A percentile compares a stretch with the other conserved stretches of the same genome.
These are phyloP conservation scores for Heliamphora pulchella DNA, from an alignment of 179 eudicot species.

Conservation along the genomic window DNA sequence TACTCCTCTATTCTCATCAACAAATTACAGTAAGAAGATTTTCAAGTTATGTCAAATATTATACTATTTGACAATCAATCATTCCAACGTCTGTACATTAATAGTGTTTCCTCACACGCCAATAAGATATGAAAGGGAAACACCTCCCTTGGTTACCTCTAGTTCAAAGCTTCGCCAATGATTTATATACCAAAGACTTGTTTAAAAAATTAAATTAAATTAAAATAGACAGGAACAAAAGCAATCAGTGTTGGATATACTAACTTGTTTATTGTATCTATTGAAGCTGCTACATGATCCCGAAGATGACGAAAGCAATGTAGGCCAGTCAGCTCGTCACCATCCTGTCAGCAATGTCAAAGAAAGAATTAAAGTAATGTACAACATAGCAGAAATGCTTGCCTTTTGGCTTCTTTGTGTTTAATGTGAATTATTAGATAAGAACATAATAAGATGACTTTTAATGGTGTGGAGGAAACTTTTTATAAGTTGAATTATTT, in stretches of 20 bases:
- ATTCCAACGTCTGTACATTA: neutral
- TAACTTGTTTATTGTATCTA: slow-evolving; percentile 84
- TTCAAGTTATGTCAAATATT: neutral
- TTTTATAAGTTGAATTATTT: neutral
- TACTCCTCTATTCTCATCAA: neutral
- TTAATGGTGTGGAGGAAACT: neutral
- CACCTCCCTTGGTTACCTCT: neutral
- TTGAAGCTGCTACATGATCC: slow-evolving; percentile 66
- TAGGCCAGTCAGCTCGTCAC: slow-evolving; percentile 83
- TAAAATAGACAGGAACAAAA: neutral
- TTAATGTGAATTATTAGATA: neutral
- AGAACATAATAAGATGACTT: neutral
- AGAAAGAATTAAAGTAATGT: neutral
- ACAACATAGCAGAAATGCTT: neutral
- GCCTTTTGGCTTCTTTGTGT: neutral
- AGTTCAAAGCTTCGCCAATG: slow-evolving; percentile 1
- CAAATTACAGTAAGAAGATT: neutral
- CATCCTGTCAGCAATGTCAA: slow-evolving; percentile 42
- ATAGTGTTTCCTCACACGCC: neutral
- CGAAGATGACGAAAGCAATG: slow-evolving; percentile 97
- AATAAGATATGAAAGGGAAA: neutral
- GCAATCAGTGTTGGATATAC: slow-evolving; percentile 12
- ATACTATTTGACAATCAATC: neutral
- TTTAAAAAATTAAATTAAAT: neutral
- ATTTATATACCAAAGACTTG: neutral